Evolutionary conservation across 192 early-diverging fungal species (phyloP), one percentile per base, ranked within the genome.

Genomic region (Coemansia sp.): DNA sequence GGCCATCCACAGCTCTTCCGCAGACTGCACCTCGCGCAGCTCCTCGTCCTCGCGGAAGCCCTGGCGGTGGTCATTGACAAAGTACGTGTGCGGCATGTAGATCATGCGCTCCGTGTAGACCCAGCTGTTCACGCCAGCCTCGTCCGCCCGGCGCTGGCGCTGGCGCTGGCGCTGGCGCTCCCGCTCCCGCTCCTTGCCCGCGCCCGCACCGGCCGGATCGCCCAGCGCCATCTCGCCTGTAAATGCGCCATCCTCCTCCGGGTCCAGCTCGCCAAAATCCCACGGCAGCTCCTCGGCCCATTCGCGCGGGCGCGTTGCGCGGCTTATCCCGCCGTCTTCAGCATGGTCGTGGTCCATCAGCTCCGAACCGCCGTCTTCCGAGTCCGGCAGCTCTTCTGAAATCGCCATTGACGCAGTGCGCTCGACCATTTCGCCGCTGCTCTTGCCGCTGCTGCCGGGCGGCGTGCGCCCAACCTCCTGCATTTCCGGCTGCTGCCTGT

Each of bases 51-150:
- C 94, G 19, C 91, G 77, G 73, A 95, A 95, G 9, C 91, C 91
- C 80, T 93, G 90, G 26, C 86, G 84, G 49, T 97, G 91, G 72
- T 97, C 94, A 57, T 94, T 95, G 28, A 93, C 91, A 82, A 97
- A 94, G 74, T 91, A 97, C 39, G 88, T 86, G 63, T 89, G 85
- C 16, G 93, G 92, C 91, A 97, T 91, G 54, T 90, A 94, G 18
- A 94, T 87, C 76, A 91, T 84, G 51, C 83, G 86, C 80, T 97
- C 94, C 0, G 86, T 91, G 72, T 91, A 95, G 5, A 93, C 80
- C 86, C 90, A 86, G 56, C 77, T 67, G 43, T 84, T 55, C 1
- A 44, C 59, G 31, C 72, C 71, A 2, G 51, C 57, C 37, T 61
- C 53, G 53, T 57, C 63, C 20, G n/a, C 19, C 31, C 36, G 23